phyloP scores from a whole-genome alignment of 2,329 filamentous ascomycete species.

The Rhinocladiella similis region DNA sequence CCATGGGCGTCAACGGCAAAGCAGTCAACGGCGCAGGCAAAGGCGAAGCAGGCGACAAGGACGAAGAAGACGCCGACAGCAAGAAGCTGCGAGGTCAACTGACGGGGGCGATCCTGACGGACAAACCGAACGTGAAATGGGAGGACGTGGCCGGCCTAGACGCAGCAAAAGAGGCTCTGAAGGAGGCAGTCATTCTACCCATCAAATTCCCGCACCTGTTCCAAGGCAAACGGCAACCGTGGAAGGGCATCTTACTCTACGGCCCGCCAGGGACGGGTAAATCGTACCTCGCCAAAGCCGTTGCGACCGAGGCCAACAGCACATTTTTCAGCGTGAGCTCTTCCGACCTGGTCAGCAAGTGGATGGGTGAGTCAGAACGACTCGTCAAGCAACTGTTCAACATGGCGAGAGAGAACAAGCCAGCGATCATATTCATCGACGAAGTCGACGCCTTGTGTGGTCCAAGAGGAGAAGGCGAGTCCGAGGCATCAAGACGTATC shows the following conservation, averaged over 20 bases:
- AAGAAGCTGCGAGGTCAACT: conserved; percentile 94
- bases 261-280: conserved; percentile 97
- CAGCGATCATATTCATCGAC: conserved; percentile 98
- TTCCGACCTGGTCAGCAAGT: conserved; percentile 96
- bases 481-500: conserved; percentile 93
- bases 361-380: conserved; percentile 99
- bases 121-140: conserved; percentile 96
- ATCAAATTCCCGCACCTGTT: conserved; percentile 99
- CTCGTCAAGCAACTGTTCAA: conserved; percentile 95
- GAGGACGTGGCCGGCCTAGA: conserved; percentile 97
- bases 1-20: conserved; percentile 53
- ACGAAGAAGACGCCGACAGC: conserved; percentile 79
- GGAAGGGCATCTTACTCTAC: conserved; percentile 96
- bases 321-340: conserved; percentile 99
- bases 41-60: conserved; percentile 61
- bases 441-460: conserved; percentile 97
- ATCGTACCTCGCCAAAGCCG: conserved; percentile 94
- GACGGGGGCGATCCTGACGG: conserved; percentile 86
- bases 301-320: conserved; percentile 97
- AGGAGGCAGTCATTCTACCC: conserved; percentile 94
- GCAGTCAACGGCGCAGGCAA: conserved; percentile 54
- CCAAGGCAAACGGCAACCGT: conserved; percentile 91
- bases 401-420: conserved; percentile 97
- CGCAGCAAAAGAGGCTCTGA: conserved; percentile 90
- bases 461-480: conserved; percentile 90